Base-by-base conservation (phyloP, 768 basidiomycete species). In the Cystobasidium tubakii region DNA sequence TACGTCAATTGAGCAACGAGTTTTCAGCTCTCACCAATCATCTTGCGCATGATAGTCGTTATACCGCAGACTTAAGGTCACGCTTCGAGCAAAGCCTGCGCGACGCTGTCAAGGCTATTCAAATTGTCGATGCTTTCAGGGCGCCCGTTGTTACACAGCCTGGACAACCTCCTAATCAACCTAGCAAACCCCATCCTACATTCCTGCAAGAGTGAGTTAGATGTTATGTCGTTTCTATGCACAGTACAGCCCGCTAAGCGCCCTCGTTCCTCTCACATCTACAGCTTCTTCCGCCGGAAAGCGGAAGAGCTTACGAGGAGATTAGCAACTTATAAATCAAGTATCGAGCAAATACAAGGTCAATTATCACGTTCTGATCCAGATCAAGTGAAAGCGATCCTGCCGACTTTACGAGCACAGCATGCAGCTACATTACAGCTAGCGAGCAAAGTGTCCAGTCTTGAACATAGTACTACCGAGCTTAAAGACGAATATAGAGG, bases 321-420 rank as follows among this genome's bases (percentile, higher is more conserved):
- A 15, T 29, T 76, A 25, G 43, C 21, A 15, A 13, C 60, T 39
- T 78, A 78, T 66, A 60, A 54, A 34, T 27, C 31, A 25, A 78
- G 74, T 13, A 75, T 77, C 44, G 77, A 76, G 21, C 75, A 44
- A 27, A 36, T 64, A 15, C 74, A 55, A 62, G 39, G 10, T 27
- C 66, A 72, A 57, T 65, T 74, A 19, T 44, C 62, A 7, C 33
- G 65, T 17, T 31, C 50, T 3, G 73, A 74, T 33, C 50, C 73
- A 50, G 73, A 74, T 57, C 71, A 73, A 21, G 73, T 65, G 19
- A 73, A 73, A 73, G 50, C 77, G 34, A 67, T 79, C 74, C 34
- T 67, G 15, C 76, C 76, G 0, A 79, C 75, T 25, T 73, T 79
- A n/a, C 67, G 73, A 50, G 76, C 78, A 1, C 78, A 79, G 53